Evolutionary conservation across 2,329 filamentous ascomycete species (phyloP).

Genomic region (Fusarium tjaetaba): DNA sequence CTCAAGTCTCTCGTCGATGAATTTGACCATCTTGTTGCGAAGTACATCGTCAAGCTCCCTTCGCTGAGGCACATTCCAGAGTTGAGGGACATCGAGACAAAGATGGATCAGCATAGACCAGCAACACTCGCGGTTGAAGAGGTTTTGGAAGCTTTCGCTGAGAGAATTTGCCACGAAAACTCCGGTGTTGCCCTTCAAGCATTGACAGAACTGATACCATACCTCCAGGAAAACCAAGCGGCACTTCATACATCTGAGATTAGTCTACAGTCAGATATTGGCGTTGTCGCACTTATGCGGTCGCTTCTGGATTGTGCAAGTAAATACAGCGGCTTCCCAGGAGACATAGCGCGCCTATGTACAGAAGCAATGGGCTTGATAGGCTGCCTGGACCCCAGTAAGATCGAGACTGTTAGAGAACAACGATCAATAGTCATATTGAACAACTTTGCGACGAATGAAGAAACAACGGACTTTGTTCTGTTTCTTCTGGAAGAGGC

Average conservation of each 20-base stretch:
- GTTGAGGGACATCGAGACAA: slow-evolving; percentile 73
- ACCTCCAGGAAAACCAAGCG: slow-evolving; percentile 77
- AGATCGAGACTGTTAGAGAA: slow-evolving; percentile 81
- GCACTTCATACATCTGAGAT: slow-evolving; percentile 82
- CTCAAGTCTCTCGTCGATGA: slow-evolving; percentile 73
- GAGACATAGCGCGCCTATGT: slow-evolving; percentile 76
- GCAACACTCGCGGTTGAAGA: slow-evolving; percentile 56
- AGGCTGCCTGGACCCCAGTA: slow-evolving; percentile 91
- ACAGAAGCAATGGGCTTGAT: slow-evolving; percentile 87
- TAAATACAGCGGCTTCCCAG: slow-evolving; percentile 76
- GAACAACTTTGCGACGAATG: slow-evolving; percentile 82
- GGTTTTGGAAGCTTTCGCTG: slow-evolving; percentile 75
- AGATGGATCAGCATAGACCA: slow-evolving; percentile 72
- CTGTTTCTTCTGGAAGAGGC: slow-evolving; percentile 87
- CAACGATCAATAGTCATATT: slow-evolving; percentile 86
- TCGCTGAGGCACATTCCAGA: slow-evolving; percentile 77
- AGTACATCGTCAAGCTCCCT: slow-evolving; percentile 79
- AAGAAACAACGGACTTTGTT: slow-evolving; percentile 86
- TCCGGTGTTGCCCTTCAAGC: slow-evolving; percentile 85
- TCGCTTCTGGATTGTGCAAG: slow-evolving; percentile 86
- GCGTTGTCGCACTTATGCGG: slow-evolving; percentile 76
- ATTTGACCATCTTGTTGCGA: slow-evolving; percentile 68
- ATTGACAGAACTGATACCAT: slow-evolving; percentile 78
- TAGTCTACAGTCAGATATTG: slow-evolving; percentile 83
- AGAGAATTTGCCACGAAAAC: slow-evolving; percentile 84